Evolutionary conservation across 345 rosid genomes (phyloP), one percentile per base, ranked within the genome.

Genomic region (Corchorus olitorius): DNA sequence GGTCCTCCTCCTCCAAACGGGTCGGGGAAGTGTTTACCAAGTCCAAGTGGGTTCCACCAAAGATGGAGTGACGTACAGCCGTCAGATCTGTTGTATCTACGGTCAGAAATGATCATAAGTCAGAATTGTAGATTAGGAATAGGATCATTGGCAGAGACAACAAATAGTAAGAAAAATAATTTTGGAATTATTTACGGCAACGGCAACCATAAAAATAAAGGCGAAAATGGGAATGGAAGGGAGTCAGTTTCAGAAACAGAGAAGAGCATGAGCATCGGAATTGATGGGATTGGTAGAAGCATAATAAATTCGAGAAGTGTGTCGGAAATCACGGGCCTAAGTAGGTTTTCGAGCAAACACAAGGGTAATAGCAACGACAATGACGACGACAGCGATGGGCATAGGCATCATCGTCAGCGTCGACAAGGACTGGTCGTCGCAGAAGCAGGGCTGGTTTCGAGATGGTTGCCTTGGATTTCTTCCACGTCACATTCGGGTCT

Each of bases 31-130:
- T 54, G 53, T 16, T 3, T 16, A 8, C 17, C 12, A 12, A 20
- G 53, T 48, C 17, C 12, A 12, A 20, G 53, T 48, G 74, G 70
- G 72, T 14, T 43, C 73, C 75, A 72, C 48, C 83, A 81, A 52
- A 83, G 97, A 58, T 91, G 98, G 98, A 94, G 97, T 73, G 97
- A 93, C 63, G 91, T 88, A 35, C 89, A 87, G 49, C 88, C 94
- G 77, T 87, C 93, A 12, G 97, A 93, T 88, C 86, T 90, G 6
- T 73, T 93, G 2, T 91, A 87, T 73, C 84, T 93, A 16, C 80
- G 90, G 73, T 89, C 98, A 56, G 95, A 90, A 75, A 87, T 90
- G 98, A 89, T 94, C 22, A 76, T 91, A 0, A 83, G 88, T 19
- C 88, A 85, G 49, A 80, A 86, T 85, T 84, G 79, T 75, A 74